A percentile compares a stretch with the other conserved stretches of the same genome.
Evolutionary conservation across 1,284 basidiomycete species (phyloP).

Genomic region (Leccinum pachyderme): DNA sequence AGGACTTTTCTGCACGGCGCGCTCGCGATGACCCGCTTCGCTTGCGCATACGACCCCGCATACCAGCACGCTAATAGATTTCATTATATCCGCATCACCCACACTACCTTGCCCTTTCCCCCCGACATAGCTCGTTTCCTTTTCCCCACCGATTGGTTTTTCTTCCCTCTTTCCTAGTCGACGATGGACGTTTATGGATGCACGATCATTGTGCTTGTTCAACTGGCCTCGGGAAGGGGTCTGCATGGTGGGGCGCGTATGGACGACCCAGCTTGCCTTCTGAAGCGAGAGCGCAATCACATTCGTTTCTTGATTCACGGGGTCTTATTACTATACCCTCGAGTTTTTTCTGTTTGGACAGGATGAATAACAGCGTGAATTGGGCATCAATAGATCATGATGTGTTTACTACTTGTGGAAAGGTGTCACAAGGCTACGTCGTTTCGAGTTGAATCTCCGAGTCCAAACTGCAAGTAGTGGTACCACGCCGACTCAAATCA

Average conservation of each 20-base stretch:
- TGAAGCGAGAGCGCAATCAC: conserved; percentile 17
- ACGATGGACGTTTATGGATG: conserved; percentile 27
- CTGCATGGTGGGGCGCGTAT: not conserved
- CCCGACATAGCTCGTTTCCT: not conserved
- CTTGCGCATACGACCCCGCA: conserved; percentile 15
- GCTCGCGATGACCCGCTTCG: conserved; percentile 4
- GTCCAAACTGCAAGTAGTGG: too few relatives aligned
- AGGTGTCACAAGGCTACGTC: not conserved
- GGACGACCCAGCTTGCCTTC: not conserved
- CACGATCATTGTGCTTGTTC: conserved; percentile 8
- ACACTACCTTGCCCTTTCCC: conserved; percentile 3
- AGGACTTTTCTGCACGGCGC: not conserved
- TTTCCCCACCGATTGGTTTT: not conserved
- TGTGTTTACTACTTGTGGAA: not conserved
- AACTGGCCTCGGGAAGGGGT: conserved; percentile 8
- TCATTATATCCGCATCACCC: conserved; percentile 12
- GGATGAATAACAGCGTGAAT: not conserved
- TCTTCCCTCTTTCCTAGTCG: conserved; percentile 10
- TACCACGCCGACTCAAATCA: too few relatives aligned
- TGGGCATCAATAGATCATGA: not conserved
- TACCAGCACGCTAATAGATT: conserved; percentile 29
- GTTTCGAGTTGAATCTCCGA: too few relatives aligned
- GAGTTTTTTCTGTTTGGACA: not conserved
- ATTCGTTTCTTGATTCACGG: conserved; percentile 17
- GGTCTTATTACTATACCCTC: conserved; percentile 19